Percentiles rank a stretch among this genome's conserved stretches.
Evolutionary conservation across 1,284 basidiomycete species (phyloP).

Genomic region (Coriolopsis trogii): DNA sequence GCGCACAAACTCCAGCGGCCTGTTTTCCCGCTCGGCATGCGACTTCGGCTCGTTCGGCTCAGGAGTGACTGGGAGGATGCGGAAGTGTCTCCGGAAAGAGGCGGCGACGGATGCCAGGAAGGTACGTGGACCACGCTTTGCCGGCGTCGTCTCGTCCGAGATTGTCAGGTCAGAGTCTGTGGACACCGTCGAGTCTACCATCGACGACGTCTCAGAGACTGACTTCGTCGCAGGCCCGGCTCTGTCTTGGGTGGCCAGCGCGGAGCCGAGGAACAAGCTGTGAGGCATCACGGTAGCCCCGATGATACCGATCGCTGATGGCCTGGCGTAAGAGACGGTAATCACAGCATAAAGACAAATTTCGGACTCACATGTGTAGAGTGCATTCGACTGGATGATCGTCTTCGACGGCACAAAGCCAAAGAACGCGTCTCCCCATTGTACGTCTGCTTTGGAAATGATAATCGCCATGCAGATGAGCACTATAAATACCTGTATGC

Average conservation of each 20-base stretch:
- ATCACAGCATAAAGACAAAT: neutral
- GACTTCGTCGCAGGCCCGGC: constrained; percentile 36
- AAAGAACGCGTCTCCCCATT: constrained; percentile 82
- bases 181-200: constrained; percentile 14
- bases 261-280: constrained; percentile 87
- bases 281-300: constrained; percentile 93
- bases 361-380: constrained; percentile 75
- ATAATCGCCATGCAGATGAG: constrained; percentile 84
- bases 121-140: constrained; percentile 1
- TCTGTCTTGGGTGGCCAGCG: constrained; percentile 82
- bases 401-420: constrained; percentile 83
- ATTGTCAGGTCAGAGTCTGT: constrained; percentile 12
- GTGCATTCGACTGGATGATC: constrained; percentile 60
- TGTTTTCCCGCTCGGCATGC: constrained; percentile 55
- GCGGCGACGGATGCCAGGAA: neutral
- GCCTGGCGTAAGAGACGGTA: constrained; percentile 2
- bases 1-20: constrained; percentile 66
- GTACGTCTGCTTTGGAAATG: constrained; percentile 71
- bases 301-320: constrained; percentile 78
- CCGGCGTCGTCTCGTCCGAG: neutral
- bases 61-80: constrained; percentile 23
- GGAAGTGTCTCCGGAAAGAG: constrained; percentile 21
- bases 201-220: constrained; percentile 4
- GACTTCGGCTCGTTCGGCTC: constrained; percentile 23
- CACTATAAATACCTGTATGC: constrained; percentile 71